Evolutionary conservation across 2,329 filamentous ascomycete genomes (phyloP), one percentile per base, ranked within the genome.

Genomic region (Pseudogymnoascus sp.): DNA sequence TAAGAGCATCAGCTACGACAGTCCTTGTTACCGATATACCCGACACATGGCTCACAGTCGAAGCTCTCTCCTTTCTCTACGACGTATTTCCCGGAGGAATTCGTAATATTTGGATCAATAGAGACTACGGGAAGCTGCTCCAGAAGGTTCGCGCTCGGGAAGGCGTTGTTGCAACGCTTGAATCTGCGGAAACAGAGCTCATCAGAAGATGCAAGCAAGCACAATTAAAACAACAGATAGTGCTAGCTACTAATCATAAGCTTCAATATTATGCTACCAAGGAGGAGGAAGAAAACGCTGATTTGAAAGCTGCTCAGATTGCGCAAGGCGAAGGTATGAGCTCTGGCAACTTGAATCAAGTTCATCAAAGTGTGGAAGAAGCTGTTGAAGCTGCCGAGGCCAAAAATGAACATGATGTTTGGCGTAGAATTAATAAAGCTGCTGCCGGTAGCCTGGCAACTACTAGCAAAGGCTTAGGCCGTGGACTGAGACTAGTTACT

Each of bases 1-100:
- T 99, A 16, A 86, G 91, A 55, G 95, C 95, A 18, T 97, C 93
- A n/a, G 93, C 95, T 2, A 99, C 93, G 5, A 99, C 95, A 0
- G 93, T 99, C 55, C 81, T 99, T 5, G 92, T 99, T 61, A 95
- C 88, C 67, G 89, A 89, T 9, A 96, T 99, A 60, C 93, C 95
- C 1, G 79, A 83, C 43, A 96, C 96, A 71, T 97, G 95, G 95
- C 84, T 96, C 7, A 91, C 84, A 2, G 84, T 91, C 58, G 87
- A 96, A 52, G 90, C 91, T 0, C 81, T 99, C 5, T 83, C 86
- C 63, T 89, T 88, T 0, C 80, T 99, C 0, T 99, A 96, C 70
- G 95, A 99, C 73, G 93, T 97, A 1, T 97, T 97, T 69, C 95
- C 95, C 0, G 95, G 95, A 23, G 95, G 95, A 35, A 88, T 99